Evolutionary conservation across 768 basidiomycete species (phyloP), one percentile per base, ranked within the genome.

Genomic region (Hysterangium stoloniferum): DNA sequence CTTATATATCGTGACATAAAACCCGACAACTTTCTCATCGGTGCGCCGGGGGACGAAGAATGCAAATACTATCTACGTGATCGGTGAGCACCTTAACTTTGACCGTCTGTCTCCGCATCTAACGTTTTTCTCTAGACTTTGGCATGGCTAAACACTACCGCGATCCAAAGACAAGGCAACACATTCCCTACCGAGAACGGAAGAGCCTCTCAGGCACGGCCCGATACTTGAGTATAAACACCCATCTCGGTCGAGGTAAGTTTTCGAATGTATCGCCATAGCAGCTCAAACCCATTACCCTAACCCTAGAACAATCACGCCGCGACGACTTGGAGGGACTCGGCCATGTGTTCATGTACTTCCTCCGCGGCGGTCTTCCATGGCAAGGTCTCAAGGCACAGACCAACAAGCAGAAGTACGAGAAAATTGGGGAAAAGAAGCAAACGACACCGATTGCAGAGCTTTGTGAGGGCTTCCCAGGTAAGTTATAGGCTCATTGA

Each of bases 101-200:
- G 43, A 31, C 36, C 33, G 29, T 15, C 35, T 24, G 33, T 24
- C 52, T n/a, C 43, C 44, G 34, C 44, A 48, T 27, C n/a, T n/a
- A n/a, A n/a, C 25, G 12, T 15, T 24, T 50, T 17, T 15, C 22
- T 44, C 37, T 50, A 86, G 95, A 99, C 65, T 97, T 99, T 62
- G 95, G 95, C 54, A 98, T 98, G 96, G 95, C 95, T 45, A 99
- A 99, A 68, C 93, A 97, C 68, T 98, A 97, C 66, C 83, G 96
- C 50, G 96, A 99, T 67, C 95, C 95, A 0, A 97, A 95, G 71
- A 92, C 91, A 15, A 96, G 92, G 64, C 80, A 88, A 52, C 95
- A 99, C 68, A 99, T 99, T 54, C 95, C 96, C n/a, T 99, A 99
- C 69, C 82, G 96, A 58, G 95, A 99, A 66, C 82, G 96, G 61